Base-by-base conservation (phyloP, 106 monocot species). In the Triglochin maritima region DNA sequence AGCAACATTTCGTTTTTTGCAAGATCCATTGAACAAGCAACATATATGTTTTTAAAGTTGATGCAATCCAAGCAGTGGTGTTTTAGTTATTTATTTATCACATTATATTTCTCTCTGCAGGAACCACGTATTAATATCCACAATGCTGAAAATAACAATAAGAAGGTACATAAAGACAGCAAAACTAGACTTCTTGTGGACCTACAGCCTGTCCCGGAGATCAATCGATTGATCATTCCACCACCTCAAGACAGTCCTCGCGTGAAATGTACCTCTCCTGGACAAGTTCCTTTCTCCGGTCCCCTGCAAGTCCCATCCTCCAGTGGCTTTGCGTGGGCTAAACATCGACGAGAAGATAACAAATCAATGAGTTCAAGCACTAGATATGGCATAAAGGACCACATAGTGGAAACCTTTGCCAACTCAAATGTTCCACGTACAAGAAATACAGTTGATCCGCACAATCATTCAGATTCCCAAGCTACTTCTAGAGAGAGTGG, bases 271-370 rank as follows among this genome's bases (percentile, higher is more conserved):
- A 58, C 41, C 7, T 71, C 82, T 56, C 72, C 73, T 50, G 76
- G 71, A 16, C 81, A 79, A 45, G 71, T 83, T 57, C 57, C 83
- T 67, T 79, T 96, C 70, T 88, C 96, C 17, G 98, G 84, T 0
- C 92, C 91, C 9, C 49, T 98, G 50, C 68, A 57, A 51, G 77
- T 84, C 73, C 63, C 86, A 71, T 69, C 96, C 66, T 92, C 88
- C n/a, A 92, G 72, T 69, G 84, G 80, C 57, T 91, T 98, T 79
- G 77, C 88, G 42, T 98, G 91, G 68, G 87, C 78, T 3, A 91
- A 84, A 50, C 86, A 76, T 63, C 75, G 16, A 13, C 80, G 65
- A 76, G 91, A 84, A 55, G 81, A 78, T 49, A 64, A 29, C 17
- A 56, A 67, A 2, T 13, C 59, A 56, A 60, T 59, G 68, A 75